A percentile compares a stretch with the other conserved stretches of the same genome.
Evolutionary conservation across 2,329 filamentous ascomycete genomes (phyloP).

Genomic region (Paecilomyces fulvus): DNA sequence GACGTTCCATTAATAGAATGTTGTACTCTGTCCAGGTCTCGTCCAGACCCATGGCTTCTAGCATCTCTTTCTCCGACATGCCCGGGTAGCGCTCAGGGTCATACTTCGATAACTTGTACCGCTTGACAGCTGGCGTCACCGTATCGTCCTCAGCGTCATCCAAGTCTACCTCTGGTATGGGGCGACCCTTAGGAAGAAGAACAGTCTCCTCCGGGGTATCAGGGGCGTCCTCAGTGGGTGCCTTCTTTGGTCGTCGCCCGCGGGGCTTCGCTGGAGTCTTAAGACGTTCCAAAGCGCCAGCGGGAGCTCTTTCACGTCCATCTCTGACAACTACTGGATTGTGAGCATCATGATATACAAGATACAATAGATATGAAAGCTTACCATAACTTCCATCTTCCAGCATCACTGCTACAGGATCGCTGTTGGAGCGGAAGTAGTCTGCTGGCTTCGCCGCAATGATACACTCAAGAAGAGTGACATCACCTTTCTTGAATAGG

Average conservation of each 20-base stretch:
- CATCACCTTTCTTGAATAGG: slow-evolving; percentile 33
- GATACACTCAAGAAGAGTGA: slow-evolving; percentile 36
- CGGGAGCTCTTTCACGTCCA: slow-evolving; percentile 4
- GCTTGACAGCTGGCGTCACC: slow-evolving; percentile 1
- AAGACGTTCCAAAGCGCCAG: slow-evolving; percentile 5
- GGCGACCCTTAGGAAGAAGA: not conserved
- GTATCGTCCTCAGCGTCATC: slow-evolving; percentile 3
- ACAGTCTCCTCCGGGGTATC: not conserved
- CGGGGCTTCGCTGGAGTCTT: slow-evolving; percentile 2
- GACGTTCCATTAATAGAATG: slow-evolving; percentile 28
- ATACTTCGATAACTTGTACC: slow-evolving; percentile 7
- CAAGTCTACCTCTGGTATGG: slow-evolving; percentile 3
- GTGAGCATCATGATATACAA: slow-evolving; percentile 6
- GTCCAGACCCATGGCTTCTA: slow-evolving; percentile 32
- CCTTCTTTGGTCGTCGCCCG: slow-evolving; percentile 5
- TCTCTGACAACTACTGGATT: slow-evolving; percentile 5
- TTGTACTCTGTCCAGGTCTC: slow-evolving; percentile 35
- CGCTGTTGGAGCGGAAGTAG: slow-evolving; percentile 26
- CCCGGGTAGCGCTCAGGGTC: slow-evolving; percentile 15
- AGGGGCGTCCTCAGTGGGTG: not conserved
- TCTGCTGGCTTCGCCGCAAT: slow-evolving; percentile 20
- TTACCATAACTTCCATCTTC: slow-evolving; percentile 25
- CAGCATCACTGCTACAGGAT: slow-evolving; percentile 21
- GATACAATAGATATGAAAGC: slow-evolving; percentile 2
- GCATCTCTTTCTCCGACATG: slow-evolving; percentile 30